Percentiles rank a stretch among this genome's conserved stretches.
phyloP scores from a whole-genome alignment of 805 yeast species.

The Candida tibetensis region DNA sequence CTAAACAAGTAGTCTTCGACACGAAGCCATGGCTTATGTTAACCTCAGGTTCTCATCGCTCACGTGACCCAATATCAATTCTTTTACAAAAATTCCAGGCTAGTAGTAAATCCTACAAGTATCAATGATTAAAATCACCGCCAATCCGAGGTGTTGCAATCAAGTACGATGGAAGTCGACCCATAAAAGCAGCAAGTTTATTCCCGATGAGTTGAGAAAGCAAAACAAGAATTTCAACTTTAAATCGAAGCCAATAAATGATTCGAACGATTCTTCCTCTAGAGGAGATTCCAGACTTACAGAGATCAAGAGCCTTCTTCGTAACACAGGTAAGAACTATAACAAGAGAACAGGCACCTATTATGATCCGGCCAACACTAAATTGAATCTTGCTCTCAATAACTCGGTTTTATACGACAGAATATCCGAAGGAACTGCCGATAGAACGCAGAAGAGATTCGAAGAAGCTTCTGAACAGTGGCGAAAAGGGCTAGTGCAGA shows the following conservation, averaged over 20 bases:
- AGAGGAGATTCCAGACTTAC: not conserved
- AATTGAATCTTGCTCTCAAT: slow-evolving; percentile 17
- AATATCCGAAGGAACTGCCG: slow-evolving; percentile 15
- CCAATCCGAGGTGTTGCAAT: not conserved
- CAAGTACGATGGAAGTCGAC: slow-evolving; percentile 1
- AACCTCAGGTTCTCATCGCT: too few relatives aligned
- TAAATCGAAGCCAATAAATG: not conserved
- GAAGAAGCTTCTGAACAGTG: slow-evolving; percentile 18
- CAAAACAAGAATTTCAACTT: not conserved
- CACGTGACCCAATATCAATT: slow-evolving; percentile 1
- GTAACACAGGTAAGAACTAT: slow-evolving; percentile 5
- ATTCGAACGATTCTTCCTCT: not conserved
- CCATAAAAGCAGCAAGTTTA: not conserved
- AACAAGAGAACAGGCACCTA: slow-evolving; percentile 6
- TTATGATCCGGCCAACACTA: slow-evolving; percentile 23
- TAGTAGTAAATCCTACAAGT: too few relatives aligned
- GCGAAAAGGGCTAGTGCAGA: slow-evolving; percentile 10
- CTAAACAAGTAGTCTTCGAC: slow-evolving; percentile 11
- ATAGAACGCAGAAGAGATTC: slow-evolving; percentile 20
- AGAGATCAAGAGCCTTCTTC: slow-evolving; percentile 1
- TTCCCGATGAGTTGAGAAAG: slow-evolving; percentile 3
- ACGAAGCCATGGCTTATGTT: too few relatives aligned
- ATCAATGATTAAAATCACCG: too few relatives aligned
- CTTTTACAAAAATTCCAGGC: too few relatives aligned
- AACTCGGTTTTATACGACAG: slow-evolving; percentile 18